phyloP scores from a whole-genome alignment of 1,139 yeast genomes.

The Geotrichum europaeum region DNA sequence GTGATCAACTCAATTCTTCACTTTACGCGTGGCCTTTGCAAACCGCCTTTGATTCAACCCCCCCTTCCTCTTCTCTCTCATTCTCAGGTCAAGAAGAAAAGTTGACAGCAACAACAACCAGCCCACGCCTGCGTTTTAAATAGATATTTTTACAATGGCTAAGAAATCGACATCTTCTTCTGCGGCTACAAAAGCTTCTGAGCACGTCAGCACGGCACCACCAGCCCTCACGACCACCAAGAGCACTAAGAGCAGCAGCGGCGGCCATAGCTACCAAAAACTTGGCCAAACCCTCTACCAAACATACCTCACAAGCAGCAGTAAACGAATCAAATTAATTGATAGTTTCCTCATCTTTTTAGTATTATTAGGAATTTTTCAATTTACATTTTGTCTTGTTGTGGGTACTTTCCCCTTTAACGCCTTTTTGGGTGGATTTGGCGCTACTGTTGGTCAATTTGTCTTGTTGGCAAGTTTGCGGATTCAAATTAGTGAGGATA shows the following conservation, averaged over 20 bases:
- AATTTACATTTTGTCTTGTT: conserved; percentile 66
- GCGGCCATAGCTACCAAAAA: not conserved
- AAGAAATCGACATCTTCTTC: not conserved
- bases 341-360: conserved; percentile 72
- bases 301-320: conserved; percentile 23
- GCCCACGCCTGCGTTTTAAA: too few species aligned
- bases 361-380: conserved; percentile 68
- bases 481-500: conserved; percentile 52
- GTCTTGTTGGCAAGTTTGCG: conserved; percentile 71
- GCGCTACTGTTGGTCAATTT: conserved; percentile 90
- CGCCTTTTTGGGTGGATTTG: conserved; percentile 91
- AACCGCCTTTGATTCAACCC: too few species aligned
- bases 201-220: not conserved
- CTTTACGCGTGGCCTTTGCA: not conserved
- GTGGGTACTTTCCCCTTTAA: conserved; percentile 94
- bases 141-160: not conserved
- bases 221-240: not conserved
- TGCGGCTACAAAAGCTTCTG: not conserved
- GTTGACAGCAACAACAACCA: too few species aligned
- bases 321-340: conserved; percentile 46
- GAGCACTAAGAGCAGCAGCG: too few species aligned
- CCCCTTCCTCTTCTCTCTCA: not conserved
- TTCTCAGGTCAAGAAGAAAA: too few species aligned
- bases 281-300: conserved; percentile 19
- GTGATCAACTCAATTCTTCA: not conserved